These are phyloP conservation scores for Fraxinus baroniana DNA, from an alignment of 305 asterid species.

Conservation along the genomic window DNA sequence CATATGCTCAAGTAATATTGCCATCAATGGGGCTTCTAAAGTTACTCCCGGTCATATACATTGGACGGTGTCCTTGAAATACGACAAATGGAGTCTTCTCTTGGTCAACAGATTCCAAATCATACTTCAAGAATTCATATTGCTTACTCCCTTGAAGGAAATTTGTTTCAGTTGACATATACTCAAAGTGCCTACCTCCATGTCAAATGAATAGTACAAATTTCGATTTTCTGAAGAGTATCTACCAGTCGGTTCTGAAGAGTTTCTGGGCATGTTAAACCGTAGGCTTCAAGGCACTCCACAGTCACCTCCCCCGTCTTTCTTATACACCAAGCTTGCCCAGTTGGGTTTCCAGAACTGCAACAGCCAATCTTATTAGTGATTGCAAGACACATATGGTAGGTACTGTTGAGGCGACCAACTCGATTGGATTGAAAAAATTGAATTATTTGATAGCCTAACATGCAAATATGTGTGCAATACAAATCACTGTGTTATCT, in stretches of 20 bases:
- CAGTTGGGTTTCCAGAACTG: slow-evolving; percentile 94
- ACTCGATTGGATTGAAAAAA: slow-evolving; percentile 79
- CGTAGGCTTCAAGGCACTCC: slow-evolving; percentile 82
- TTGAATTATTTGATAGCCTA: slow-evolving; percentile 66
- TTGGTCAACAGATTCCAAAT: slow-evolving; percentile 42
- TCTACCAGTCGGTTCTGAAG: slow-evolving; percentile 42
- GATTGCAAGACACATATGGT: slow-evolving; percentile 83
- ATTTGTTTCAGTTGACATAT: slow-evolving; percentile 47
- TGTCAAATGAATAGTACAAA: slow-evolving; percentile 70
- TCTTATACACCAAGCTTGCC: slow-evolving; percentile 55
- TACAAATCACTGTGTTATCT: not conserved
- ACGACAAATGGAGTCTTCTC: slow-evolving; percentile 54
- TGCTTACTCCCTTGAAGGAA: slow-evolving; percentile 43
- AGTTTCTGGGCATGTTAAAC: slow-evolving; percentile 91
- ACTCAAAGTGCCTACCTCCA: slow-evolving; percentile 30
- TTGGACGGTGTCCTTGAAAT: slow-evolving; percentile 76
- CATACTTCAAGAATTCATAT: slow-evolving; percentile 43
- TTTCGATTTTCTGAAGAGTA: slow-evolving; percentile 47
- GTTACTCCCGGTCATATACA: slow-evolving; percentile 76
- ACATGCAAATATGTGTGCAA: not conserved
- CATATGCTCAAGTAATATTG: slow-evolving; percentile 43
- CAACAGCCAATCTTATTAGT: slow-evolving; percentile 79
- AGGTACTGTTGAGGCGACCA: slow-evolving; percentile 51
- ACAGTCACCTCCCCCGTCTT: slow-evolving; percentile 92
- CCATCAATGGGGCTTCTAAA: slow-evolving; percentile 52